Base-by-base conservation (phyloP, 768 basidiomycete genomes). In the Boletus bicolor region DNA sequence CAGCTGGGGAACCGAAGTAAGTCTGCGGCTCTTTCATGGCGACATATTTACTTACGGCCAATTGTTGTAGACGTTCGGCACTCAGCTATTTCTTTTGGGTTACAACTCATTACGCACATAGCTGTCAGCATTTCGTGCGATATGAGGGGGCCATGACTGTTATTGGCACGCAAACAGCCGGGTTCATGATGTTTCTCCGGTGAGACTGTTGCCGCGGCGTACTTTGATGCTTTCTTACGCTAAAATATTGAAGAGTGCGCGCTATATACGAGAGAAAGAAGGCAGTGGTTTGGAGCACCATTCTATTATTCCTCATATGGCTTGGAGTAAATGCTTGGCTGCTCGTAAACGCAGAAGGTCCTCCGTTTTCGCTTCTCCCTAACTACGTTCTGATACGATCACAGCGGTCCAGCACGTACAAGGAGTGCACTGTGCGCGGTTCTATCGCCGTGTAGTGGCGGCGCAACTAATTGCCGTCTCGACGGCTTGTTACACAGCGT, bases 271-370 rank as follows among this genome's bases (percentile, higher is more conserved):
- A 44, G 6, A 4, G 39, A 5, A 42, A 48, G 32, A 58, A 19
- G 35, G 2, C 14, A 21, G 39, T 67, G 10, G 8, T 69, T 39
- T 55, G 45, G 49, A 36, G 47, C 7, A 10, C 64, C 11, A 26
- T 53, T 21, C 5, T 56, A 1, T 47, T 85, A 9, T 75, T 83
- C 39, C 8, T 76, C 11, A 51, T 76, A 32, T 78, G 81, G 68
- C 71, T 79, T n/a, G 67, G 61, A 4, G 64, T 81, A 58, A 84
- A 82, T 55, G 73, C 75, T 1, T 86, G 79, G 79, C 68, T 87
- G n/a, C 71, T 87, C 19, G 74, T 75, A 28, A 59, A 69, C 15
- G 84, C 77, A 0, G 59, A 75, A 72, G 72, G 85, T 86, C 57
- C 12, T 82, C 66, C 26, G 1, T 39, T 37, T n/a, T 28, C 15